Conservation (phyloP, 106 monocot species). For the Chionographis japonica region DNA sequence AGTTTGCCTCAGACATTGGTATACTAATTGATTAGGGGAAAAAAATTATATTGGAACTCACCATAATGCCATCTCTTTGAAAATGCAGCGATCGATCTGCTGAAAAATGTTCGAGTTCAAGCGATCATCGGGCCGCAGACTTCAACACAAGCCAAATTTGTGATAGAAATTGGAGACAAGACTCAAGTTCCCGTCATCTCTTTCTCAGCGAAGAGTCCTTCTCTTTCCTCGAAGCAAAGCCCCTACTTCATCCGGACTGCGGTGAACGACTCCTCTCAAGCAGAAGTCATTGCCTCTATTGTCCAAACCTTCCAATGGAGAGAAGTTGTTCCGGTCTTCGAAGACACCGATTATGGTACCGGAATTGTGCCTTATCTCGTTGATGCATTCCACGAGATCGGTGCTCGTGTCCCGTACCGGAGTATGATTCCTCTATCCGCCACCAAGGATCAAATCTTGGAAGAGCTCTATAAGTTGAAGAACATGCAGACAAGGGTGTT, state of each 20-base stretch:
- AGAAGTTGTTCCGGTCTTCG: constrained; percentile 60
- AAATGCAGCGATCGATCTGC: constrained; percentile 62
- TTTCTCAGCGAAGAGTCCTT: constrained; percentile 65
- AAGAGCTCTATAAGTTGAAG: constrained; percentile 37
- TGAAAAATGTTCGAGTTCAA: constrained; percentile 61
- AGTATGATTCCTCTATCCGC: constrained; percentile 36
- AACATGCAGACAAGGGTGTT: constrained; percentile 56
- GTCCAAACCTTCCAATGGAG: constrained; percentile 58
- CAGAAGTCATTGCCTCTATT: constrained; percentile 50
- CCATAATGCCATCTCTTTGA: background rate
- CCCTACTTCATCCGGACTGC: constrained; percentile 57
- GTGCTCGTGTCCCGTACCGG: constrained; percentile 35
- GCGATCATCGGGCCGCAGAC: constrained; percentile 78
- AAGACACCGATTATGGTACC: constrained; percentile 47
- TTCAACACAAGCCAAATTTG: constrained; percentile 55
- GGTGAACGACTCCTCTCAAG: constrained; percentile 52
- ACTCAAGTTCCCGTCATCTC: constrained; percentile 68
- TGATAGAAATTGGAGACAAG: constrained; percentile 56
- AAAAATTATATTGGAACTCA: too few relatives aligned
- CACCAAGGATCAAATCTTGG: constrained; percentile 21
- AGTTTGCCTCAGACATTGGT: too few relatives aligned
- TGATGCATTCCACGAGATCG: constrained; percentile 42
- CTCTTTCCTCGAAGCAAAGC: constrained; percentile 23
- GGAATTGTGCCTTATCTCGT: constrained; percentile 52
- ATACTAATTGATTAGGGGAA: too few relatives aligned